These are phyloP conservation scores for Rhizodiscina lignyota DNA, from an alignment of 495 filamentous ascomycete genomes.

Conservation along the genomic window DNA sequence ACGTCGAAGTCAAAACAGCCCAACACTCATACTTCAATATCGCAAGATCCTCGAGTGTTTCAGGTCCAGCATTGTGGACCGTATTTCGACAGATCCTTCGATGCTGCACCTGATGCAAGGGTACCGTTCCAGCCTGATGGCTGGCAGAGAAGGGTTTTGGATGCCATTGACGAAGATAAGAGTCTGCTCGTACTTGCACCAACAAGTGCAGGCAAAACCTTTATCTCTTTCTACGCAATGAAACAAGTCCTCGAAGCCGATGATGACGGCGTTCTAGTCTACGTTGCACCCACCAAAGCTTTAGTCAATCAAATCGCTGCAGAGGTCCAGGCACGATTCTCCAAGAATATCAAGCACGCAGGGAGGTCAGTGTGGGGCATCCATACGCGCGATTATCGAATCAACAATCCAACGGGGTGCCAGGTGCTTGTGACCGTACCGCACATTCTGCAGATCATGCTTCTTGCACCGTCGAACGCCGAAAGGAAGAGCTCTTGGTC, in stretches of 20 bases:
- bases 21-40: background rate
- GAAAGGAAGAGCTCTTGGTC: conserved; percentile 36
- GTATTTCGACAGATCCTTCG: conserved; percentile 56
- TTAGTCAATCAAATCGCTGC: conserved; percentile 73
- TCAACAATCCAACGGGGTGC: conserved; percentile 54
- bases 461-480: conserved; percentile 50
- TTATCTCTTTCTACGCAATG: conserved; percentile 63
- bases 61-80: conserved; percentile 52
- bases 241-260: conserved; percentile 48
- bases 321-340: conserved; percentile 51
- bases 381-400: conserved; percentile 54
- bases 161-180: conserved; percentile 49
- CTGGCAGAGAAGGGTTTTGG: conserved; percentile 60
- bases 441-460: conserved; percentile 63
- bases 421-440: conserved; percentile 66
- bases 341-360: conserved; percentile 36
- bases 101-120: conserved; percentile 45
- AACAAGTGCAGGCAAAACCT: conserved; percentile 52
- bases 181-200: conserved; percentile 64
- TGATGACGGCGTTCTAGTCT: conserved; percentile 54
- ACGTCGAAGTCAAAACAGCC: too few species aligned
- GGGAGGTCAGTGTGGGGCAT: conserved; percentile 64
- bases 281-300: conserved; percentile 69
- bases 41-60: too few species aligned
- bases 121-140: conserved; percentile 55